Conservation (phyloP, 202 grass and related monocot species). For the Eragrostis tef region DNA sequence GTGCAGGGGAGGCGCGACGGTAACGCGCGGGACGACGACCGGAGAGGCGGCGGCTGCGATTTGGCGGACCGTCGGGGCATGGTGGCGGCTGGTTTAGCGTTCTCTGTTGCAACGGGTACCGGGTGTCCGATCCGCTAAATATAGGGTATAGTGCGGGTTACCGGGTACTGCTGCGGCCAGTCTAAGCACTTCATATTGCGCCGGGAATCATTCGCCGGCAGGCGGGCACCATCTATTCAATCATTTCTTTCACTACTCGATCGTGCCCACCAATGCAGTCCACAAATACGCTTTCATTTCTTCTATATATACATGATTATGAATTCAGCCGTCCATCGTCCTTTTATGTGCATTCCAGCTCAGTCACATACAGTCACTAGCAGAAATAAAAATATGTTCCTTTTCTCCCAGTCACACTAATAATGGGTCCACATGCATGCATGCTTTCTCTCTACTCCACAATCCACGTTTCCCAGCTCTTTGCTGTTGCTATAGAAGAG, state of each 20-base stretch:
- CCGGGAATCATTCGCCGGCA: slow-evolving; percentile 14
- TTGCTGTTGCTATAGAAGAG: too few relatives aligned
- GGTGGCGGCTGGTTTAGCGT: too few relatives aligned
- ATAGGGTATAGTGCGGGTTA: too few relatives aligned
- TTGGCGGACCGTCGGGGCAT: too few relatives aligned
- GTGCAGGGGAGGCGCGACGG: too few relatives aligned
- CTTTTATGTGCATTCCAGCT: slow-evolving; percentile 44
- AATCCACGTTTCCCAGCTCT: not conserved
- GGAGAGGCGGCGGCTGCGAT: too few relatives aligned
- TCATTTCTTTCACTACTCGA: slow-evolving; percentile 15
- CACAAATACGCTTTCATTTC: not conserved
- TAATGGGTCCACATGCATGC: slow-evolving; percentile 24
- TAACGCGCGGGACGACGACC: too few relatives aligned
- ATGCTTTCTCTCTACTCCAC: slow-evolving; percentile 7
- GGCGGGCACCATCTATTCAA: not conserved
- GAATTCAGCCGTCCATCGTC: not conserved
- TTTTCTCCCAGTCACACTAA: slow-evolving; percentile 28
- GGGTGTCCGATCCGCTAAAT: too few relatives aligned
- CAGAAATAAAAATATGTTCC: not conserved
- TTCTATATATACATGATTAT: slow-evolving; percentile 8
- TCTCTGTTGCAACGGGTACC: too few relatives aligned
- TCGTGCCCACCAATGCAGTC: not conserved
- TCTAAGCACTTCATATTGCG: not conserved
- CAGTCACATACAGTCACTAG: not conserved
- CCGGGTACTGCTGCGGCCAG: too few relatives aligned